phyloP scores from a whole-genome alignment of 2,329 filamentous ascomycete genomes.

The Ambrosiella xylebori region DNA sequence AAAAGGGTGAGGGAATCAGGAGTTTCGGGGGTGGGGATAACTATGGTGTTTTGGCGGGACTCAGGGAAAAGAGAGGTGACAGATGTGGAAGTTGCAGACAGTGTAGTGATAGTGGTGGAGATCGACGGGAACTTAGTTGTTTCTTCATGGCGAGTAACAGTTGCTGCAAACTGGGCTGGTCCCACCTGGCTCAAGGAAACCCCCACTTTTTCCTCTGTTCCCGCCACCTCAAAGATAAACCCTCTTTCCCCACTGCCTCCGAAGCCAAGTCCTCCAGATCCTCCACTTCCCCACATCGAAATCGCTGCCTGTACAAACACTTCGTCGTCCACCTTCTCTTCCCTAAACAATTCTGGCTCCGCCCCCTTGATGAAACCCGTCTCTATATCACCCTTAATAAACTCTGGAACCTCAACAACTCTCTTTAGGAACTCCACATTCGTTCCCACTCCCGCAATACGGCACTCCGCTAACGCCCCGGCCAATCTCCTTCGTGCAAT shows the following conservation, averaged over 20 bases:
- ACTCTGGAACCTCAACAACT: conserved; percentile 64
- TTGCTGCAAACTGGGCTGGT: not conserved
- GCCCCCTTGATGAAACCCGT: conserved; percentile 94
- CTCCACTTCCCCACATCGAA: conserved; percentile 19
- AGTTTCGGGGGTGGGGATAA: conserved; percentile 16
- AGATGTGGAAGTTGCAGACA: conserved; percentile 9
- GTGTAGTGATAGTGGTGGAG: not conserved
- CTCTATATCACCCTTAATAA: conserved; percentile 76
- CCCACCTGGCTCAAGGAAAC: not conserved
- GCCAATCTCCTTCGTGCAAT: conserved; percentile 71
- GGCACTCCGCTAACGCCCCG: conserved; percentile 68
- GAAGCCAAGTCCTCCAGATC: not conserved
- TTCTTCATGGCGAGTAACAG: not conserved
- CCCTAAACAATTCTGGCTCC: conserved; percentile 57
- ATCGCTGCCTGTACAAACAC: conserved; percentile 77
- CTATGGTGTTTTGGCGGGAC: conserved; percentile 61
- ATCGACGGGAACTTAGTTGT: not conserved
- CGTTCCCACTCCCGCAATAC: conserved; percentile 81
- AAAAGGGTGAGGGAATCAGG: conserved; percentile 50
- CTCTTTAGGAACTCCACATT: conserved; percentile 95
- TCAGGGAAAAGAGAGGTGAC: conserved; percentile 66
- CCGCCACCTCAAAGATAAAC: not conserved
- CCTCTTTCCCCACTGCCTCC: conserved; percentile 1
- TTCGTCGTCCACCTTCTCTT: conserved; percentile 45
- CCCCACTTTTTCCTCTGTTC: not conserved